Percentiles rank a stretch among this genome's conserved stretches.
Conservation (phyloP, 306 rosid genomes). For the Malus fusca region DNA sequence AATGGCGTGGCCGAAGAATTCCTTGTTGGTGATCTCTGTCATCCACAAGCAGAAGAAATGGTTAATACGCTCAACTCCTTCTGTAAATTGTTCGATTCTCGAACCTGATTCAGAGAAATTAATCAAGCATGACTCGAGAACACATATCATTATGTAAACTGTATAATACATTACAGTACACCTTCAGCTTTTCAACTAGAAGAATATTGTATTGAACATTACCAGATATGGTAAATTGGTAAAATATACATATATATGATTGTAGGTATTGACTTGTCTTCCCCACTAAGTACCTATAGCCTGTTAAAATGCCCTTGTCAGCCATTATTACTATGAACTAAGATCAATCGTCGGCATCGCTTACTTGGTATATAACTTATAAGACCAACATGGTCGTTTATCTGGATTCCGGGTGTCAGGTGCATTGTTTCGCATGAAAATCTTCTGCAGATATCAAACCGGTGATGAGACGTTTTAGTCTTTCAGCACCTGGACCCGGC, state of each 20-base stretch:
- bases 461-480: constrained; percentile 42
- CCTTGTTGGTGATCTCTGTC: constrained; percentile 66
- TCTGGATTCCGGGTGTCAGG: constrained; percentile 23
- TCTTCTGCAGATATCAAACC: constrained; percentile 53
- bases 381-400: constrained; percentile 5
- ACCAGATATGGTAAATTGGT: background rate
- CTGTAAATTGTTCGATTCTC: background rate
- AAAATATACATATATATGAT: background rate
- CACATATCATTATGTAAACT: constrained; percentile 18
- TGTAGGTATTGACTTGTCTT: constrained; percentile 20
- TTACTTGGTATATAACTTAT: constrained; percentile 12
- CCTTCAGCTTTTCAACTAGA: constrained; percentile 25
- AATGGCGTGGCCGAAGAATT: constrained; percentile 67
- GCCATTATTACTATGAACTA: constrained; percentile 7
- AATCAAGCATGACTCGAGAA: constrained; percentile 11
- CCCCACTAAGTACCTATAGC: constrained; percentile 19
- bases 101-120: background rate
- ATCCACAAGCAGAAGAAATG: constrained; percentile 56
- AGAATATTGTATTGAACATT: constrained; percentile 26
- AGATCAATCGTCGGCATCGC: constrained; percentile 11
- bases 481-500: constrained; percentile 63
- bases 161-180: constrained; percentile 29
- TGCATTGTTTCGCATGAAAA: constrained; percentile 47
- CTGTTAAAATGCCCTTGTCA: constrained; percentile 22
- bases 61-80: constrained; percentile 49